Conservation (phyloP, 2,329 filamentous ascomycete species). For the Arachnomyces sp. region DNA sequence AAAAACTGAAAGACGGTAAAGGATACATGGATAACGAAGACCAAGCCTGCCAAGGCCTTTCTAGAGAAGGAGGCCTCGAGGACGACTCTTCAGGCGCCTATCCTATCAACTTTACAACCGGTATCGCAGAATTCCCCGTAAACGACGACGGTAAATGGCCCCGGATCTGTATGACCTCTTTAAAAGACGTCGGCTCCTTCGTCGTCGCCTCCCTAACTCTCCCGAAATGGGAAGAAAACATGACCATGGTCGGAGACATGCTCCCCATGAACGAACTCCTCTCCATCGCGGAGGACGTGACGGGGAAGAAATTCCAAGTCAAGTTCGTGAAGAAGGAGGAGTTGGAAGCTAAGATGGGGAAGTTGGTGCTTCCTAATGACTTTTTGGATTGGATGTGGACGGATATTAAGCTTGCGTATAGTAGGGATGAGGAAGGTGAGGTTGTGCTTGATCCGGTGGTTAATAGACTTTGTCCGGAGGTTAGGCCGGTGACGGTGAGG, state of each 20-base stretch:
- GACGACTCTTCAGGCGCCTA: conserved; percentile 1
- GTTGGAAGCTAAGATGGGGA: neutral
- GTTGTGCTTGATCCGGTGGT: conserved; percentile 4
- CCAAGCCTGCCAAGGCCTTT: too few species aligned
- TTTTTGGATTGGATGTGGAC: conserved; percentile 2
- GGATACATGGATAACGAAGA: too few species aligned
- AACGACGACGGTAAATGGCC: conserved; percentile 16
- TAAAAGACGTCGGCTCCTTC: conserved; percentile 25
- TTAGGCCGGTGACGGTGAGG: conserved; percentile 5
- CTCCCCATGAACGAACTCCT: conserved; percentile 19
- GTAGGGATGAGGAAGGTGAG: conserved; percentile 2
- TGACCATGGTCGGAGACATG: conserved; percentile 26
- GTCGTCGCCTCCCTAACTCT: conserved; percentile 24
- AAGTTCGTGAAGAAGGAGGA: conserved; percentile 1
- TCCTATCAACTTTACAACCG: conserved; percentile 15
- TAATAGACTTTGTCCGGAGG: conserved; percentile 7
- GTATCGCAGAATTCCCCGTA: conserved; percentile 21
- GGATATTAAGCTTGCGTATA: conserved; percentile 3
- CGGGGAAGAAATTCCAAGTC: conserved; percentile 7
- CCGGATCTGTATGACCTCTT: conserved; percentile 22
- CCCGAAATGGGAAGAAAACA: conserved; percentile 18
- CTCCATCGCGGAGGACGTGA: conserved; percentile 17
- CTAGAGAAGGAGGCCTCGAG: too few species aligned
- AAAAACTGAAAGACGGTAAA: neutral
- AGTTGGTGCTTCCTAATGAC: neutral